A percentile compares a stretch with the other conserved stretches of the same genome.
These are phyloP conservation scores for Neurospora tetrasperma DNA, from an alignment of 495 filamentous ascomycete species.

Conservation along the genomic window DNA sequence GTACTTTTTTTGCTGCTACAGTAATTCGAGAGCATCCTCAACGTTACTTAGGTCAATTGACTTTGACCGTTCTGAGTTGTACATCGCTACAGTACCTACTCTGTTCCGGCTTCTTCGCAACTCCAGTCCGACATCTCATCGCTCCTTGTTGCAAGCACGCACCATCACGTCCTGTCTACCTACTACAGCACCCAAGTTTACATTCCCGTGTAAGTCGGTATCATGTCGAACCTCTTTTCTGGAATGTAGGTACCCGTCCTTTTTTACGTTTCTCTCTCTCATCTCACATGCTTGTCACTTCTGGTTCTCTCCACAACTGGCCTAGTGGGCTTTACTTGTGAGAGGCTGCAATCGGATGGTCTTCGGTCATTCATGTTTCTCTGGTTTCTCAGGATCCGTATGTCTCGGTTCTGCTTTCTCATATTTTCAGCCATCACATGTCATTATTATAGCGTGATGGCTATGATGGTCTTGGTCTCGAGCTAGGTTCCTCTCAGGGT, in stretches of 20 bases:
- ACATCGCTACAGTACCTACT: neutral
- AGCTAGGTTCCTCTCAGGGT: neutral
- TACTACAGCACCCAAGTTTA: neutral
- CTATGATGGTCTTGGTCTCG: neutral
- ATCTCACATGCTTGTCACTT: conserved; percentile 1
- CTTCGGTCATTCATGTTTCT: neutral
- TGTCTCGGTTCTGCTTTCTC: conserved; percentile 1
- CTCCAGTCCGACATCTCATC: neutral
- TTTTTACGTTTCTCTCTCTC: conserved; percentile 3
- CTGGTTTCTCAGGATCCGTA: neutral
- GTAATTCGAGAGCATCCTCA: neutral
- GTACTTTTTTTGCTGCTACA: neutral
- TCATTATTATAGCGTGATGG: neutral
- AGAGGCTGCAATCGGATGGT: neutral
- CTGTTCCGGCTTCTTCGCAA: neutral
- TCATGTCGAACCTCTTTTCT: conserved; percentile 69
- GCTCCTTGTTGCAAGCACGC: neutral
- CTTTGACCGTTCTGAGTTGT: neutral
- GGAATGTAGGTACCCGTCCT: conserved; percentile 54
- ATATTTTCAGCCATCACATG: conserved; percentile 1
- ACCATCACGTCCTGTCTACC: neutral
- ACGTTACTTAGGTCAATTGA: neutral
- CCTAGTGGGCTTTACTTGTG: neutral
- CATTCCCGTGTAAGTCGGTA: conserved; percentile 10
- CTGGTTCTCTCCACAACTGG: neutral